Evolutionary conservation across 1,139 yeast genomes (phyloP), one percentile per base, ranked within the genome.

Genomic region (Arxiozyma heterogenica): DNA sequence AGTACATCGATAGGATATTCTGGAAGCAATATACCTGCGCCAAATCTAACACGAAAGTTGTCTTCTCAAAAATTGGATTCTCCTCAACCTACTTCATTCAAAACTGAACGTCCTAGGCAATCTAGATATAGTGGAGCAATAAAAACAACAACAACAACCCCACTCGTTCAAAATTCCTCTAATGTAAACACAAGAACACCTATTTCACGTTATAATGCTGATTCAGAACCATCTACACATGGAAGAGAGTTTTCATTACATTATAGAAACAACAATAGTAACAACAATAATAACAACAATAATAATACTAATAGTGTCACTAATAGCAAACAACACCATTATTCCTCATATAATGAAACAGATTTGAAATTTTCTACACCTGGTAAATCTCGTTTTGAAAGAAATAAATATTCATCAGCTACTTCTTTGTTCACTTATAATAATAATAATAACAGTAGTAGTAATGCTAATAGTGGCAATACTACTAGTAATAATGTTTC

Each of bases 31-130:
- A 12, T 30, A 22, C 17, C 42, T 15, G 20, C 18, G 7, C 15
- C 41, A 3, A 34, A 27, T n/a, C 38, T 43, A 20, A 25, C 39
- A 38, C 20, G 42, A 46, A 34, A 25, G 3, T 38, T 38, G n/a
- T 38, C 42, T 21, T 38, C 49, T 3, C 43, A 20, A 21, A 34
- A 15, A 22, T 5, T 21, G 6, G 30, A 34, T 3, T 4, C n/a
- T 15, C 21, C 49, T 38, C 49, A 2, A 15, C 17, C 49, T 21
- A 15, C 42, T 15, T 9, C 20, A 3, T 46, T 18, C 39, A 46
- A 46, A 38, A 22, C 20, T 17, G 49, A 46, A 9, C 43, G 39
- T 44, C 48, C 12, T 48, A 55, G 66, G 52, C 58, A 42, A 52
- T 47, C 52, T 53, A 20, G 53, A 41, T 51, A 51, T 15, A 54